Base-by-base conservation (phyloP, 2,329 filamentous ascomycete species). In the Monosporascus cannonballus region DNA sequence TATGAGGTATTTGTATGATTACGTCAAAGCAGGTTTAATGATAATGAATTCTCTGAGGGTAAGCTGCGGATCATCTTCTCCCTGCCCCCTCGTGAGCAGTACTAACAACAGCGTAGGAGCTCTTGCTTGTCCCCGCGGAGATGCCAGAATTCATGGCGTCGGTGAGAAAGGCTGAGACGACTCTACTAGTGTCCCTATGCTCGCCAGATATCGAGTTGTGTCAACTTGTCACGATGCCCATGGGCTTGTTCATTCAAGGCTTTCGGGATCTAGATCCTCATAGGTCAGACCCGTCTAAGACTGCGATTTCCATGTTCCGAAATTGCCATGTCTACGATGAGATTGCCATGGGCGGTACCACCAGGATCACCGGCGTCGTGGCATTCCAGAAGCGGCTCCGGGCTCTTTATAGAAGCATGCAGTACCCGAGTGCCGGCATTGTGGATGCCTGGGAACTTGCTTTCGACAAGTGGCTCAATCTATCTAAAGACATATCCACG, bases 371-470 rank as follows among this genome's bases (percentile, higher is more conserved):
- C 7, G 85, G 85, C 1, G 69, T 86, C 7, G 85, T 87, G 11
- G 85, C 84, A 2, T 88, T 88, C 61, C 85, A 88, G 59, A 87
- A 86, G 62, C 76, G 84, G 41, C 75, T 84, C 34, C 77, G 84
- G 45, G 75, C 76, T 14, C 73, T 87, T 34, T 65, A 87, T 22
- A 73, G 82, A 24, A 77, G 77, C 47, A 80, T 87, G 71, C 76
- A 80, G 48, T 79, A 78, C 57, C 85, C 85, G 20, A 85, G 81
- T 11, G 71, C 74, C n/a, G 84, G 83, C n/a, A 86, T 88, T 50
- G 69, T 88, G 27, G 77, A 79, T 52, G 84, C 85, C 3, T 88
- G 85, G 85, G 83, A 86, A 59, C 73, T 74, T 18, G 81, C 83
- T 1, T 87, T 87, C 59, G 78, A 85, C 30, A 77, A 76, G 52